A percentile compares a stretch with the other conserved stretches of the same genome.
Evolutionary conservation across 1,284 basidiomycete genomes (phyloP).

Genomic region (Inonotus obliquus): DNA sequence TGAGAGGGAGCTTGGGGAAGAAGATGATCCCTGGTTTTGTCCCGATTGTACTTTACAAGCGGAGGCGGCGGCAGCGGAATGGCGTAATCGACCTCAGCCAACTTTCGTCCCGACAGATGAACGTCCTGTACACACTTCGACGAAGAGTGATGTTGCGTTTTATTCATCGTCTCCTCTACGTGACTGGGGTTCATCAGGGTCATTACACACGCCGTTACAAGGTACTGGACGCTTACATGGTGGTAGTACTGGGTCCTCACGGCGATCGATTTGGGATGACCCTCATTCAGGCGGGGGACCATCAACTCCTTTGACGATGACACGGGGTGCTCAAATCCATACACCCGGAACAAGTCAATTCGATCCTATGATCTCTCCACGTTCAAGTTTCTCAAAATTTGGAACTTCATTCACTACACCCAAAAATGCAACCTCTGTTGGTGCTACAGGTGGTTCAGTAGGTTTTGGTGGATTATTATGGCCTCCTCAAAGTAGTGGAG

Average conservation of each 20-base stretch:
- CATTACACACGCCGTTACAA: slow-evolving; percentile 43
- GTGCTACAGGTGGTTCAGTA: neutral
- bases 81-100: slow-evolving; percentile 13
- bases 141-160: slow-evolving; percentile 13
- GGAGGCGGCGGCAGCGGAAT: neutral
- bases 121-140: neutral
- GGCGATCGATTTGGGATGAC: slow-evolving; percentile 43
- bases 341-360: slow-evolving; percentile 9
- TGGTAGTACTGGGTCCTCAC: neutral
- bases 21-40: slow-evolving; percentile 76
- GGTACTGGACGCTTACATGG: slow-evolving; percentile 18
- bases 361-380: slow-evolving; percentile 7
- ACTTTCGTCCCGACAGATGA: slow-evolving; percentile 18
- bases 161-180: slow-evolving; percentile 15
- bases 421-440: slow-evolving; percentile 5
- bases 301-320: slow-evolving; percentile 44
- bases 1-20: slow-evolving; percentile 58
- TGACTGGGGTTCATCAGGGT: slow-evolving; percentile 24
- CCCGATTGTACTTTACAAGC: neutral
- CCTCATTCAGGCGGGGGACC: slow-evolving; percentile 35
- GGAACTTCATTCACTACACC: slow-evolving; percentile 10
- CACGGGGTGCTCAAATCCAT: slow-evolving; percentile 38
- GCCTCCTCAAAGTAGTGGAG: slow-evolving; percentile 5
- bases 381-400: neutral
- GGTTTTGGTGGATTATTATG: slow-evolving; percentile 3